Evolutionary conservation across 768 basidiomycete species (phyloP), one percentile per base, ranked within the genome.

Genomic region (Suillus ampliporus): DNA sequence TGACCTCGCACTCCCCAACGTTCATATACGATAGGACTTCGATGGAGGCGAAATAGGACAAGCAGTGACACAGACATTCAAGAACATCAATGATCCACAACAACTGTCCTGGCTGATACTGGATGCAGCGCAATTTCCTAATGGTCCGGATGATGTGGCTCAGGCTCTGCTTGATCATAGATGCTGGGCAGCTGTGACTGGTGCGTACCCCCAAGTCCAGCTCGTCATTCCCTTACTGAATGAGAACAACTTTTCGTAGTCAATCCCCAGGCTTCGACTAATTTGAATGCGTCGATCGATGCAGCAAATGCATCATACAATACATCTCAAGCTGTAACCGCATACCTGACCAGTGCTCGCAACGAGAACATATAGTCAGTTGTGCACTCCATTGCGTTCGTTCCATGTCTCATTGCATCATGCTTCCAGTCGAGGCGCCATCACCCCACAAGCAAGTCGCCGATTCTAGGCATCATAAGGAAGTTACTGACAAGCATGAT

Each of bases 281-380:
- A 75, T 50, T 73, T 84, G 2, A 67, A 71, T 14, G 61, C 70
- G 5, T 77, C 82, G 19, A 73, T 86, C 14, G 66, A 72, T 11
- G 58, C 73, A 1, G 78, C 77, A 0, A 77, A 88, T 64, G 63
- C 75, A 3, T 65, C 79, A 0, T 88, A 87, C 59, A 77, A 84
- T 60, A 82, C 83, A 1, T 75, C 82, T 3, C 65, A 68, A 26
- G 85, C 84, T 1, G 76, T 89, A 1, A 86, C 82, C 0, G 79
- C 80, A 15, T 83, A 80, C 63, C 77, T 71, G 1, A 77, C 75
- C 0, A 80, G 82, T 64, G 88, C 83, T 23, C 78, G 88, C 34
- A 88, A 83, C 53, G 87, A 88, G 64, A 85, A 83, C 63, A 82
- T 80, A 19, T 89, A 78, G 88, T 89, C 69, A 72, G 86, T 37